phyloP scores from a whole-genome alignment of 2,329 filamentous ascomycete genomes.

The Chaetomiaceae sp. region DNA sequence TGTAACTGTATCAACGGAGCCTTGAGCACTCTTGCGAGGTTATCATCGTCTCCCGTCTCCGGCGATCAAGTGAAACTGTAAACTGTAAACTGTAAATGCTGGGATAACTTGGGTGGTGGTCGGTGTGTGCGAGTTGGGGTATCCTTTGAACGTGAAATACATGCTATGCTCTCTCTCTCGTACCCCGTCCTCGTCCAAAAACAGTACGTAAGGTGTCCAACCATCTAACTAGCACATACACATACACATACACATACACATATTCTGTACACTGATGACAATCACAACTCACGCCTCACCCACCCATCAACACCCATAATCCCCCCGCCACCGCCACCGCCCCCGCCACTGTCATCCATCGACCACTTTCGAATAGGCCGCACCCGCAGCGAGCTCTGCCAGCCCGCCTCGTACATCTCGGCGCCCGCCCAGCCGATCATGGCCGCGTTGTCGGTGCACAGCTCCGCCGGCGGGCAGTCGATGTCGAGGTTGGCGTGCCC shows the following conservation, averaged over 20 bases:
- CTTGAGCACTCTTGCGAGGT: constrained; percentile 1
- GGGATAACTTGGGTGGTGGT: no score
- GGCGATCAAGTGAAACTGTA: no score
- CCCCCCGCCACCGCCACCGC: constrained; percentile 24
- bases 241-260: no score
- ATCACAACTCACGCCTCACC: no score
- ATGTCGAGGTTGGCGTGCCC: constrained; percentile 59
- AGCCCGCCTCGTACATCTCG: constrained; percentile 85
- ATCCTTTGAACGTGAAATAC: no score
- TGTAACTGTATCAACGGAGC: constrained; percentile 28
- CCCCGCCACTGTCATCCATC: constrained; percentile 49
- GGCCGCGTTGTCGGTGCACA: constrained; percentile 93
- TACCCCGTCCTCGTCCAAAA: no score
- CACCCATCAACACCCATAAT: constrained; percentile 39
- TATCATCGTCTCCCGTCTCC: neutral
- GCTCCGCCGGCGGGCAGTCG: constrained; percentile 65
- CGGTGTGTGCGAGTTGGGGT: no score
- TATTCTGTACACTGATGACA: no score
- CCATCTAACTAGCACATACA: no score
- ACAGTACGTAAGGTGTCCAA: no score
- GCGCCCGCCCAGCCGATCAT: constrained; percentile 96
- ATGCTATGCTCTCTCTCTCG: no score
- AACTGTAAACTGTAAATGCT: no score
- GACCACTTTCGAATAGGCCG: constrained; percentile 66
- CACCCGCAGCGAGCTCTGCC: constrained; percentile 56